Percentiles rank a stretch among this genome's conserved stretches.
These are phyloP conservation scores for Acidiella bohemica DNA, from an alignment of 495 filamentous ascomycete species.

Conservation along the genomic window DNA sequence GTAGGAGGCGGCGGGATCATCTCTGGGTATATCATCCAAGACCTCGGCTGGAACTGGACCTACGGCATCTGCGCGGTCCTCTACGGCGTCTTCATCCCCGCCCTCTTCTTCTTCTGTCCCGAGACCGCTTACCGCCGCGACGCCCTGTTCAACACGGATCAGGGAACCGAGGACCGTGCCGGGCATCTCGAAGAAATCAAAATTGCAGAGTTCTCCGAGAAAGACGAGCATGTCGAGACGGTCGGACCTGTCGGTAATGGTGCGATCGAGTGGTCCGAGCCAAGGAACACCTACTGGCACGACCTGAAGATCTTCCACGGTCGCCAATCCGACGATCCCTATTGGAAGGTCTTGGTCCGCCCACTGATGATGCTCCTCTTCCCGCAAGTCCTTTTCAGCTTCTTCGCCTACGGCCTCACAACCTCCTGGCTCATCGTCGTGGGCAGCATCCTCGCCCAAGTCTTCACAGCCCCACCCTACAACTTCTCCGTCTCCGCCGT, in stretches of 20 bases:
- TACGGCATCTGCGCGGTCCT: constrained; percentile 43
- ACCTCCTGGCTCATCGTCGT: constrained; percentile 42
- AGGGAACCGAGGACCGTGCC: constrained; percentile 9
- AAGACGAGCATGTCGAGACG: constrained; percentile 1
- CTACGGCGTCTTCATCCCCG: constrained; percentile 35
- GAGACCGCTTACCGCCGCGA: constrained; percentile 38
- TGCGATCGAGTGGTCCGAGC: constrained; percentile 6
- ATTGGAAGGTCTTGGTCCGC: constrained; percentile 38
- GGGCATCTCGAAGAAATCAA: constrained; percentile 7
- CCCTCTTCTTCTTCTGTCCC: constrained; percentile 37
- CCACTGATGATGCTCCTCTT: constrained; percentile 40
- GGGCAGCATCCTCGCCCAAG: constrained; percentile 35
- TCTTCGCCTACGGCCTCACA: constrained; percentile 38
- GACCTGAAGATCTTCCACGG: constrained; percentile 27
- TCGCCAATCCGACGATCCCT: constrained; percentile 33
- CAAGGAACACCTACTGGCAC: constrained; percentile 23
- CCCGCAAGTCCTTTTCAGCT: constrained; percentile 40
- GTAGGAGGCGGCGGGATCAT: constrained; percentile 25
- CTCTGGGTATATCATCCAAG: constrained; percentile 20
- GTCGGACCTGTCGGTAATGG: constrained; percentile 4
- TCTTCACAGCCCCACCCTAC: constrained; percentile 39
- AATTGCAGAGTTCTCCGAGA: not conserved
- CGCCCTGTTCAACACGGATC: constrained; percentile 13
- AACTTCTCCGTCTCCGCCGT: constrained; percentile 37
- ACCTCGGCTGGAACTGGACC: constrained; percentile 39